Base-by-base conservation (phyloP, 495 filamentous ascomycete genomes). In the Aspergillus saccharolyticus region DNA sequence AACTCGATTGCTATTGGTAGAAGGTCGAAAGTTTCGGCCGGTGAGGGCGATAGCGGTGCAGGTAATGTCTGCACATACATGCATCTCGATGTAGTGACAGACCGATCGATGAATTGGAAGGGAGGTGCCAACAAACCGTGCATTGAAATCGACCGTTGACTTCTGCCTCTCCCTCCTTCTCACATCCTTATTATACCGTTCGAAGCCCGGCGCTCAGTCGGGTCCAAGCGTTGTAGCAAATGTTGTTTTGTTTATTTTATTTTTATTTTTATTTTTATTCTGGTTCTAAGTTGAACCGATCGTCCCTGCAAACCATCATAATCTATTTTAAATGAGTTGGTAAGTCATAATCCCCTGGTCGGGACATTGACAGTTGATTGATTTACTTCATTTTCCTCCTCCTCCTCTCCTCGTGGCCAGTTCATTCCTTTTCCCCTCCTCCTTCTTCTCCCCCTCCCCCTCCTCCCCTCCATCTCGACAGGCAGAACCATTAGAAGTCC, bases 191-290 rank as follows among this genome's bases (percentile, higher is more conserved):
- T 39, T 39, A 39, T 9, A 39, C 33, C 18, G 6, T n/a, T 49
- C 46, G 20, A 17, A 50, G 47, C 47, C 47, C 47, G 47, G 47
- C n/a, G 22, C 47, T 50, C 47, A 16, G 17, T 50, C 22, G 47
- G 47, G 47, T 18, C 47, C 47, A 50, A 50, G 47, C 47, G 47
- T 15, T 30, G 47, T 12, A 9, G 4, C 20, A 24, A 24, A 25
- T 42, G 17, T 43, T 20, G 1, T 51, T n/a, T 5, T 21, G 1
- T 18, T 52, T 52, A 5, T 4, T 28, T 28, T 9, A 28, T 28
- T 28, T 28, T 28, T 28, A 28, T 4, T 4, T 28, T 28, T 28
- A 28, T 28, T 28, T 28, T 9, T 12, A 5, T n/a, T n/a, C n/a
- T n/a, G n/a, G n/a, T n/a, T n/a, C n/a, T n/a, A n/a, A n/a, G n/a